Evolutionary conservation across 192 early-diverging fungal species (phyloP), one percentile per base, ranked within the genome.

Genomic region (Backusella circina): DNA sequence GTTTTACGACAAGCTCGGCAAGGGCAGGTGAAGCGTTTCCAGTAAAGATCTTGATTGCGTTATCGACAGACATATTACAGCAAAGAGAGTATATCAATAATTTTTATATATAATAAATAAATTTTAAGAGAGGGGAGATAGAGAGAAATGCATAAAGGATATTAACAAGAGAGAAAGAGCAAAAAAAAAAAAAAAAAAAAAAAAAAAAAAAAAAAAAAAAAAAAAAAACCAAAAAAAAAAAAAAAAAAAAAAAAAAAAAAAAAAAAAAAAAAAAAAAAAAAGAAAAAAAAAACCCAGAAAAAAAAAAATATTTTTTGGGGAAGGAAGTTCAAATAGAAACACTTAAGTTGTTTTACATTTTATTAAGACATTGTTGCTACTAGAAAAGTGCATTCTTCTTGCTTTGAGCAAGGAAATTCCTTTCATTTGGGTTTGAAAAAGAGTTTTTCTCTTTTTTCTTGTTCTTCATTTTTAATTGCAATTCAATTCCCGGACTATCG

Each of bases 1-100:
- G 95, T 75, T 94, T 95, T 85, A 95, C 97, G 73, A 98, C 95
- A 35, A 93, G 87, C 79, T 89, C 86, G 50, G 97, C 93, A 78
- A 98, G 92, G 64, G 94, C 95, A 65, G 93, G 88, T 85, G 97
- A 96, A 32, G 95, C 95, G 84, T 97, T 98, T 65, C 97, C 97
- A 8, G 97, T 87, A 74, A 98, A 95, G 84, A 98, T 95, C 80
- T 96, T 95, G 84, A 98, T 98, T 38, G 92, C 93, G 86, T 97
- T 98, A 79, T 91, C 88, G 54, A 28, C 54, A 70, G 91, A 61
- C 54, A 61, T 61, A 28, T 13, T 61, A 28, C 10, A 12, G 21
- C 12, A 6, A 3, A 44, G 26, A 61, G 26, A 12, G 54, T 10
- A 13, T 61, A 61, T 41, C 3, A 16, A 5, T 41, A 13, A 12